Base-by-base conservation (phyloP, 2,329 filamentous ascomycete genomes). In the Microdochium bolleyi region DNA sequence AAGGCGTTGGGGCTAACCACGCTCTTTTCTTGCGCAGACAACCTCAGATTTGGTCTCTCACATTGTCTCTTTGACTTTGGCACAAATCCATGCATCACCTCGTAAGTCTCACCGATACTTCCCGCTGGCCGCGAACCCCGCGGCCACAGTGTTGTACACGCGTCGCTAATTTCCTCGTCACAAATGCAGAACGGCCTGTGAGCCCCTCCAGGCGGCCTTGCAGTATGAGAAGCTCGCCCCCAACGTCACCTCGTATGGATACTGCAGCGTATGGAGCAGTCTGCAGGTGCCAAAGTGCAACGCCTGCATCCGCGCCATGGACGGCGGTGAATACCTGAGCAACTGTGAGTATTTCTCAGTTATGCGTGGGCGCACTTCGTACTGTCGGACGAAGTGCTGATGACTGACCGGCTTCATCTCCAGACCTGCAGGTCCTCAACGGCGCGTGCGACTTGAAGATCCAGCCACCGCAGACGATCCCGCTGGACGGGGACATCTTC, bases 391-490 rank as follows among this genome's bases (percentile, higher is more conserved):
- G 41, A 22, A 16, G 21, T 11, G 19, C 16, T 46, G 7, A 19
- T 22, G 21, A 8, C 41, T 11, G 13, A 46, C 41, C 5, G 2
- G n/a, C 21, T 54, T 38, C 24, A 11, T 24, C 27, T 53, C 38
- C 60, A 71, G 58, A 66, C 53, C 49, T 58, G 19, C 57, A 58
- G 7, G 50, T 78, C 34, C 70, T 85, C 8, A 67, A 80, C 53
- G 80, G 78, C 19, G 81, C 77, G 7, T 85, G 83, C 58, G 61
- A 72, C 51, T 77, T 84, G 56, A 69, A 69, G 53, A 79, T 82
- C 0, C 56, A 61, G 0, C 62, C 70, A 0, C 80, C 80, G 0
- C 59, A 65, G 0, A 74, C 67, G 0, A 59, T 85, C n/a, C 75
- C 75, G 3, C 60, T 82, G 1, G 62, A 75, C 4, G 82, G 82